Base-by-base conservation (phyloP, 176 grass and related monocot genomes). In the Guadua angustifolia region DNA sequence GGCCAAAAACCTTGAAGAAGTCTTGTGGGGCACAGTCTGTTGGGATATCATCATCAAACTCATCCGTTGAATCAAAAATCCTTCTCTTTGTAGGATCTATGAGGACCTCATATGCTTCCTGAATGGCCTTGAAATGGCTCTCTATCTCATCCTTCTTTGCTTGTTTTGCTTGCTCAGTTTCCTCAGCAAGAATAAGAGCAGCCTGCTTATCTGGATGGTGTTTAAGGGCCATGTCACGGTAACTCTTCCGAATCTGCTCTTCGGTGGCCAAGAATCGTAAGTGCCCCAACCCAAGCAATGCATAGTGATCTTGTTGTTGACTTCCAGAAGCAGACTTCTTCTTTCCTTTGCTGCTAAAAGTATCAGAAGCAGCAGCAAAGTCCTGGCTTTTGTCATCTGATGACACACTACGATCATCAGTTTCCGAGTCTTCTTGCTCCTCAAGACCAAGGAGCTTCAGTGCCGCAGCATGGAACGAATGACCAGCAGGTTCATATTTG, bases 41-140 rank as follows among this genome's bases (percentile, higher is more conserved):
- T 61, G 95, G 95, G 73, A 98, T 88, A 88, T 98, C 95, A 98
- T 98, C 95, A 69, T 98, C 95, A 87, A 98, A 98, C 60, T 98
- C 95, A 78, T 98, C 95, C 9, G 95, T 98, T 9, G 95, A 98
- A 39, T 98, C 95, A 85, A 88, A 98, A 81, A 95, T 93, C 66
- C 95, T 95, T 84, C 95, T 89, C 83, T 93, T 98, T 16, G 90
- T 92, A 68, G 93, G 95, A 71, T 98, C 95, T 38, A 95, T 95
- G 25, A 99, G 86, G 79, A 95, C 88, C 74, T 99, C 96, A 76
- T 99, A 99, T 44, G 96, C 96, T 81, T 95, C 93, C 62, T 99
- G 93, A 58, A 99, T 92, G 61, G 79, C 82, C 77, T 99, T 99
- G 69, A 99, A 99, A 86, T 95, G 91, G 50, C 17, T 93, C 86